Base-by-base conservation (phyloP, 768 basidiomycete genomes). In the Cystofilobasidium ferigula region DNA sequence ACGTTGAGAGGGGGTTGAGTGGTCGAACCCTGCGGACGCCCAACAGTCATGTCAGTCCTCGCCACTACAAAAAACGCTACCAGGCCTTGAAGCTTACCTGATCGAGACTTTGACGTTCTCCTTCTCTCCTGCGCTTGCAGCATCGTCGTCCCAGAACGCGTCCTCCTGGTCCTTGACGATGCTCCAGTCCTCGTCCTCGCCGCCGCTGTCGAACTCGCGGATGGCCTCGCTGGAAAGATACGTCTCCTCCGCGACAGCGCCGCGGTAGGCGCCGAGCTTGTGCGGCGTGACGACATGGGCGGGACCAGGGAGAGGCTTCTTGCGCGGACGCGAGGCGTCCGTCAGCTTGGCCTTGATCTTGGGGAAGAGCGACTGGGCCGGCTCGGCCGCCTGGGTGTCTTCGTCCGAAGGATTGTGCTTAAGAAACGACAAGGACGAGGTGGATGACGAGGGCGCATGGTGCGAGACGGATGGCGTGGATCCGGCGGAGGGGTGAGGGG, bases 1-100 rank as follows among this genome's bases (percentile, higher is more conserved):
- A 26, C 20, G 34, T 42, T 8, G 67, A 68, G 9, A 62, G 56
- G 3, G 67, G 67, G 45, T 68, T 68, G n/a, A 68, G 53, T 35
- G 67, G 67, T 57, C 67, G 61, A 14, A 68, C 61, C 16, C 67
- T 68, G 34, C 22, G 34, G n/a, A 36, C 0, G n/a, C n/a, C n/a
- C n/a, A 32, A 40, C 13, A n/a, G n/a, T n/a, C n/a, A n/a, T n/a
- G n/a, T n/a, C 38, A 40, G 38, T 8, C 38, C 16, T 24, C 24
- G 18, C 14, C 6, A 18, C 24, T 30, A 35, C 24, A 26, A 14
- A 28, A 14, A 5, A 28, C 16, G 16, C 9, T n/a, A 5, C 48
- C 28, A 51, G 5, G n/a, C 16, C 28, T 56, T 6, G 24, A 28
- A 56, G 28, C 57, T 24, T n/a, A 66, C 36, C 58, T 2, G 40